A percentile compares a stretch with the other conserved stretches of the same genome.
phyloP scores from a whole-genome alignment of 352 stramenopile species.

The Globisporangium recalcitrans region DNA sequence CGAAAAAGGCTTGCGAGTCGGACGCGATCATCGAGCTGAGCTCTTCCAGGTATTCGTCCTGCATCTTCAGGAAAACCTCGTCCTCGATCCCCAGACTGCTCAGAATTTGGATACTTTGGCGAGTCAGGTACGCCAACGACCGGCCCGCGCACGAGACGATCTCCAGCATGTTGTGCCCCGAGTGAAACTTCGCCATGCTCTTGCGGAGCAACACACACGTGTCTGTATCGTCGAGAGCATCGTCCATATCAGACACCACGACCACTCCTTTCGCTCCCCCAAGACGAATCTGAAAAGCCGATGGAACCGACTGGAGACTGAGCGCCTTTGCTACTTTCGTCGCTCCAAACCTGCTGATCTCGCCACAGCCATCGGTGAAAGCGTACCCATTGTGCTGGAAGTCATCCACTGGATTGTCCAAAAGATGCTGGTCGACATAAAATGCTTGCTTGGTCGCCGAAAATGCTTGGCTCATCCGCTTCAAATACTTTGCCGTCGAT shows the following conservation, averaged over 20 bases:
- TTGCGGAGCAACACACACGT: conserved; percentile 36
- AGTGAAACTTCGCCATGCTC: conserved; percentile 75
- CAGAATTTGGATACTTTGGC: conserved; percentile 73
- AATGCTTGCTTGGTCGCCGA: conserved; percentile 61
- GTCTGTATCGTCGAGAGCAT: conserved; percentile 15
- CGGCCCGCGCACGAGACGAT: conserved; percentile 47
- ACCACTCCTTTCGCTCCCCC: conserved; percentile 72
- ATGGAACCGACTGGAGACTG: conserved; percentile 34
- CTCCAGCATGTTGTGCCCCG: conserved; percentile 57
- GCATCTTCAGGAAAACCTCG: conserved; percentile 57
- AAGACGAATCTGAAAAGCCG: conserved; percentile 72
- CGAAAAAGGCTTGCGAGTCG: conserved; percentile 36
- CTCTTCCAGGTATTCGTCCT: conserved; percentile 60
- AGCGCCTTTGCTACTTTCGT: conserved; percentile 32
- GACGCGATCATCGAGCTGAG: conserved; percentile 53
- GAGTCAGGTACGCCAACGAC: conserved; percentile 64
- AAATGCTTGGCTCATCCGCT: conserved; percentile 71
- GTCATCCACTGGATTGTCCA: conserved; percentile 42
- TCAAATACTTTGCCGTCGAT: conserved; percentile 67
- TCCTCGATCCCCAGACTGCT: conserved; percentile 57
- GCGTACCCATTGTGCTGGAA: conserved; percentile 37
- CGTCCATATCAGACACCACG: conserved; percentile 45
- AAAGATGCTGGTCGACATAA: conserved; percentile 29
- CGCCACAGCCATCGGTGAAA: conserved; percentile 74
- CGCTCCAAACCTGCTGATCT: conserved; percentile 43